Conservation (phyloP, 257 asterid species). For the Gynochthodes officinalis region DNA sequence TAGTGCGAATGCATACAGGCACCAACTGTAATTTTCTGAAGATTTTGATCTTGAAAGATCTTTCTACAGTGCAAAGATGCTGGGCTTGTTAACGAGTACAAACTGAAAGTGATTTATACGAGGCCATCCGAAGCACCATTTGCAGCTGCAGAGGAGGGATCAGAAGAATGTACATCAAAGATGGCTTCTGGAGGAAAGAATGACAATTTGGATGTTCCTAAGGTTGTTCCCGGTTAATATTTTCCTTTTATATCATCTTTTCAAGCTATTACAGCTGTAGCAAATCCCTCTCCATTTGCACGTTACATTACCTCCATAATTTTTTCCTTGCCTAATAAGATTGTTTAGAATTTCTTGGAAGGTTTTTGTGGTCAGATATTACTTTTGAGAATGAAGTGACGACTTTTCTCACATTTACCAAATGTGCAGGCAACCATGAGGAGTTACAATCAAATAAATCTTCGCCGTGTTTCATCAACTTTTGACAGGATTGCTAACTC, state of each 20-base stretch:
- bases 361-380: too few species aligned
- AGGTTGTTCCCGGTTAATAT: not conserved
- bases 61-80: not conserved
- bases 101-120: conserved; percentile 38
- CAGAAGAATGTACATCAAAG: conserved; percentile 24
- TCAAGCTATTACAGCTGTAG: too few species aligned
- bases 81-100: conserved; percentile 20
- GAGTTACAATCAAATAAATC: not conserved
- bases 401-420: not conserved
- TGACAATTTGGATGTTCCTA: not conserved
- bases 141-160: conserved; percentile 22
- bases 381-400: too few species aligned
- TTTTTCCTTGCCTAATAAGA: too few species aligned
- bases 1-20: too few species aligned
- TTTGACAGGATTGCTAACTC: not conserved
- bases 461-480: not conserved
- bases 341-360: too few species aligned
- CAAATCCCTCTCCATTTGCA: too few species aligned
- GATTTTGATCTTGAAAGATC: not conserved
- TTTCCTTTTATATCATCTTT: too few species aligned
- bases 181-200: not conserved
- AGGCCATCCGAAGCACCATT: conserved; percentile 22
- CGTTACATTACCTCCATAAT: too few species aligned
- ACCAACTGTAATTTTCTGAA: not conserved
- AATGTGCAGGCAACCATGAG: not conserved